Evolutionary conservation across 768 basidiomycete species (phyloP).

Genomic region (Lactifluus volemus): DNA sequence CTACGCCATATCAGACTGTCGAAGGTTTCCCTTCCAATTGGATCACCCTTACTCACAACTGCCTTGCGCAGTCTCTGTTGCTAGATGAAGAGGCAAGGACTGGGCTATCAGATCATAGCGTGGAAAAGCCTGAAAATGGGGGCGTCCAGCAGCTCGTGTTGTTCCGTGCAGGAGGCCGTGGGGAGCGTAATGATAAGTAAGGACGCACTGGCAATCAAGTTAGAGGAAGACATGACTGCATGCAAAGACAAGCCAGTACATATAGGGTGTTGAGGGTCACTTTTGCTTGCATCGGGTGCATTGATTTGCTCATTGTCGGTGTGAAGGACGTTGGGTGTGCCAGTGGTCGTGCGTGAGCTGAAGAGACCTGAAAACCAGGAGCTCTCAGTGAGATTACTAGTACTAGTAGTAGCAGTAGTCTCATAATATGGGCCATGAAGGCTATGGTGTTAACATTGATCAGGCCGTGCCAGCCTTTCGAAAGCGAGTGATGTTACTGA

Average conservation of each 20-base stretch:
- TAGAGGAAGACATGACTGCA: constrained; percentile 54
- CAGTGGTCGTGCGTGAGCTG: no score
- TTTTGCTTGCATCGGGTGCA: constrained; percentile 24
- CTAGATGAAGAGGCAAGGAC: constrained; percentile 14
- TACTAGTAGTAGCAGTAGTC: no score
- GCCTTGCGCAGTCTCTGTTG: constrained; percentile 24
- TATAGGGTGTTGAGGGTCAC: constrained; percentile 12
- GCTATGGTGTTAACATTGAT: no score
- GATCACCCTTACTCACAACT: no score
- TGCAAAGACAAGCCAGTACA: constrained; percentile 27
- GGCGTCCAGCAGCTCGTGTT: constrained; percentile 17
- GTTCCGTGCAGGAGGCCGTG: constrained; percentile 8
- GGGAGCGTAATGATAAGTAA: not conserved
- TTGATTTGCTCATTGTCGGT: constrained; percentile 31
- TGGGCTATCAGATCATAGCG: constrained; percentile 5
- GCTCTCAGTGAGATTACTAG: no score
- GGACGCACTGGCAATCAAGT: constrained; percentile 39
- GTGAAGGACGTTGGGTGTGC: no score
- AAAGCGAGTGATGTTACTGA: no score
- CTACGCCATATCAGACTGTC: no score
- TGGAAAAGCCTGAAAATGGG: constrained; percentile 5
- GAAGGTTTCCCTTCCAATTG: no score
- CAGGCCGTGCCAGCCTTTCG: no score
- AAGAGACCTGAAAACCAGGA: no score
- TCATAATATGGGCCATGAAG: no score